Conservation (phyloP, 2,329 filamentous ascomycete species). For the Cladophialophora yegresii region DNA sequence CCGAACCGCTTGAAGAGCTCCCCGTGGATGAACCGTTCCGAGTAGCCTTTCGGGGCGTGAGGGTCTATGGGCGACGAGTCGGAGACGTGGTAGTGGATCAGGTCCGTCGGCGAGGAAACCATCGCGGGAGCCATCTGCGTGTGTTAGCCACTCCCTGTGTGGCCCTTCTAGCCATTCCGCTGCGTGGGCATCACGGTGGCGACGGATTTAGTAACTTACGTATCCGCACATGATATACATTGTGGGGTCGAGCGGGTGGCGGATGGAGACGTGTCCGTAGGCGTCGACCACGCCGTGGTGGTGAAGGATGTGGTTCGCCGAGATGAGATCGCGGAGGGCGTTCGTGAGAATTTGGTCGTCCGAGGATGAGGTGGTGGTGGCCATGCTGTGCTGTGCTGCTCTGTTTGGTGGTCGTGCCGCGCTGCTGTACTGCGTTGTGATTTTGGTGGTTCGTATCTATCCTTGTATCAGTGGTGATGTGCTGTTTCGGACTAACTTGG, state of each 20-base stretch:
- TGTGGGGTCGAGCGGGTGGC: slow-evolving; percentile 51
- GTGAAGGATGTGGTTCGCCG: slow-evolving; percentile 50
- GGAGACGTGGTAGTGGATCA: slow-evolving; percentile 52
- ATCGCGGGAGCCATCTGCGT: slow-evolving; percentile 51
- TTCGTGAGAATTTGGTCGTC: slow-evolving; percentile 11
- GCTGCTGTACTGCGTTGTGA: neutral
- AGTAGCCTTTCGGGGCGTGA: slow-evolving; percentile 45
- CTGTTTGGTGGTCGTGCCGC: no score
- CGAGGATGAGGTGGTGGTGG: neutral
- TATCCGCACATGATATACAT: slow-evolving; percentile 55
- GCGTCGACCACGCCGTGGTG: slow-evolving; percentile 55
- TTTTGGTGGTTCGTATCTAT: neutral
- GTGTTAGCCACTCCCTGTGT: neutral
- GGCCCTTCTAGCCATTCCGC: neutral
- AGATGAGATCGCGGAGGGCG: slow-evolving; percentile 30
- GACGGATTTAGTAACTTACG: slow-evolving; percentile 4
- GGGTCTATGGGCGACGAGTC: slow-evolving; percentile 49
- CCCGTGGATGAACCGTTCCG: slow-evolving; percentile 53
- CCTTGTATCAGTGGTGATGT: neutral
- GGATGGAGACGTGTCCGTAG: slow-evolving; percentile 60
- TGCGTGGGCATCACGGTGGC: neutral
- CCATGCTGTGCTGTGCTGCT: neutral
- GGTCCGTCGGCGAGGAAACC: slow-evolving; percentile 48
- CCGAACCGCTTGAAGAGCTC: slow-evolving; percentile 51
- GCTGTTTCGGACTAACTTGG: neutral